phyloP scores from a whole-genome alignment of 345 rosid genomes.

The Acer campestre region DNA sequence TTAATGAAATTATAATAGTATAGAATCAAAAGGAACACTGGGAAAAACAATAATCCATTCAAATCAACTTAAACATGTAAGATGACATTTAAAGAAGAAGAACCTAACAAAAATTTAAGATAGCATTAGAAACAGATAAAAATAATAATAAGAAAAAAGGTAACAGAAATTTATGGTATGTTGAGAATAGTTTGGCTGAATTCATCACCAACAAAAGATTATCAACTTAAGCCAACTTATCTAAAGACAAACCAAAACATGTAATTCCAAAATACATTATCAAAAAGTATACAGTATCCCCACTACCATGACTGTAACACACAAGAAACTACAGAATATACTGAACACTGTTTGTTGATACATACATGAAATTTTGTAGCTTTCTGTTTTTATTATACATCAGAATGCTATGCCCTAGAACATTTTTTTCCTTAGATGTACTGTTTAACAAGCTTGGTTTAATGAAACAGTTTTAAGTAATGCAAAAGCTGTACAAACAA shows the following conservation, averaged over 20 bases:
- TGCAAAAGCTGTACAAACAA: neutral
- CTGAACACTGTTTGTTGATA: neutral
- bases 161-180: neutral
- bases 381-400: neutral
- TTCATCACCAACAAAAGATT: slow-evolving; percentile 5
- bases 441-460: neutral
- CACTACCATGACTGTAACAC: neutral
- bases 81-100: neutral
- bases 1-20: neutral
- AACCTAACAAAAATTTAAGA: neutral
- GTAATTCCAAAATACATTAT: neutral
- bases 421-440: neutral
- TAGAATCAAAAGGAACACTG: neutral
- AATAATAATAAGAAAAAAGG: neutral
- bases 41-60: neutral
- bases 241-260: neutral
- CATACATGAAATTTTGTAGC: neutral
- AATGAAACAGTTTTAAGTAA: neutral
- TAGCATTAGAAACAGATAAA: neutral
- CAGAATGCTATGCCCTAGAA: neutral
- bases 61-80: neutral
- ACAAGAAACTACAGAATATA: neutral
- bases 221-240: neutral
- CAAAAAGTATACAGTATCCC: neutral
- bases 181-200: neutral